Conservation (phyloP, 2,329 filamentous ascomycete genomes). For the Ophiostoma populinum region DNA sequence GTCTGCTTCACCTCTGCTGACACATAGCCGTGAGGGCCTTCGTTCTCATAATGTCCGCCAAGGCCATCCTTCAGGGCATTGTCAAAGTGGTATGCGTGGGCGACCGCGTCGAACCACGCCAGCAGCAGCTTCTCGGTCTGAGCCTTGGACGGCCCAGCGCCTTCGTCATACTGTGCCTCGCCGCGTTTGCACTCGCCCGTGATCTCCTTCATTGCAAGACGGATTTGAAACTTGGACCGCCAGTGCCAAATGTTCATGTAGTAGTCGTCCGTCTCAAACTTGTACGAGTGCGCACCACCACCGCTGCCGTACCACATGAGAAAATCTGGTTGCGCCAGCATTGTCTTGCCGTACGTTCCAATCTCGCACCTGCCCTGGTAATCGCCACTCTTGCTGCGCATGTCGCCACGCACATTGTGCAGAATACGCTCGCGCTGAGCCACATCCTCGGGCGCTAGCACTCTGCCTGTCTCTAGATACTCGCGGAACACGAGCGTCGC, state of each 20-base stretch:
- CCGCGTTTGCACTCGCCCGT: constrained; percentile 22
- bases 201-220: constrained; percentile 39
- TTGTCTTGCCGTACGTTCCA: constrained; percentile 24
- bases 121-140: constrained; percentile 11
- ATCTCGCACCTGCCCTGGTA: constrained; percentile 19
- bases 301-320: constrained; percentile 13
- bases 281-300: constrained; percentile 16
- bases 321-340: constrained; percentile 12
- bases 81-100: constrained; percentile 22
- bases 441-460: constrained; percentile 49
- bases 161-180: constrained; percentile 9
- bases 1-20: constrained; percentile 19
- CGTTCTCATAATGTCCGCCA: constrained; percentile 20
- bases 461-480: constrained; percentile 29
- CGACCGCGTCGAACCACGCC: constrained; percentile 25
- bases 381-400: constrained; percentile 20
- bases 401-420: constrained; percentile 29
- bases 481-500: constrained; percentile 59
- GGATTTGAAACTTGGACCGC: constrained; percentile 33
- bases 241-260: constrained; percentile 38
- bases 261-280: constrained; percentile 31
- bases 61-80: constrained; percentile 20
- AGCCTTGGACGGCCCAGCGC: neutral
- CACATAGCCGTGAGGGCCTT: constrained; percentile 26
- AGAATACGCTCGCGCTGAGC: constrained; percentile 49